Percentiles rank a stretch among this genome's conserved stretches.
These are phyloP conservation scores for Globisporangium cederbergense DNA, from an alignment of 352 stramenopile genomes.

Conservation along the genomic window DNA sequence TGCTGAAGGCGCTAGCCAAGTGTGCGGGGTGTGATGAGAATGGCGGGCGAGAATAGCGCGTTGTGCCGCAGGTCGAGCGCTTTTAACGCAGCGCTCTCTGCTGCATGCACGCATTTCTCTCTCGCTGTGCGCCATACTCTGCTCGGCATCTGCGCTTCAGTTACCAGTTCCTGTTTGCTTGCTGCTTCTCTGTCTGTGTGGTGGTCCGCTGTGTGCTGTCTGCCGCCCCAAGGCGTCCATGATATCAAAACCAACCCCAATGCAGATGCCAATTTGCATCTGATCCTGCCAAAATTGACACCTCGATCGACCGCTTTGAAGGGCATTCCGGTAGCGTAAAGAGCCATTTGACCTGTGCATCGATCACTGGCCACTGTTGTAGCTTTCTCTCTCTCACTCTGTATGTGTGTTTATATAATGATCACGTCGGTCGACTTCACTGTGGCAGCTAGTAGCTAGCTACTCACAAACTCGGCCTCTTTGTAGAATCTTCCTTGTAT, in stretches of 20 bases:
- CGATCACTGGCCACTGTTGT: neutral
- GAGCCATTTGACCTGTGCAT: neutral
- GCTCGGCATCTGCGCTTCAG: neutral
- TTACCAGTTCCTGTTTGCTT: neutral
- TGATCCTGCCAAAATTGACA: slow-evolving; percentile 2
- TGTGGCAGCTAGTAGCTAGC: no score
- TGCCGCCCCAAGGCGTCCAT: slow-evolving; percentile 6
- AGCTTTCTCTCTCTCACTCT: neutral
- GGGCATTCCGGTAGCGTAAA: no score
- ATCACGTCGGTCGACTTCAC: neutral
- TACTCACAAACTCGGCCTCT: neutral
- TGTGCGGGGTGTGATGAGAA: neutral
- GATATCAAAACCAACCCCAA: slow-evolving; percentile 5
- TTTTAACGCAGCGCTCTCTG: slow-evolving; percentile 8
- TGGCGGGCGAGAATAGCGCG: neutral
- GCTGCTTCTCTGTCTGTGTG: neutral
- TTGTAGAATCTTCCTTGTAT: neutral
- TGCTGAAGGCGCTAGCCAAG: neutral
- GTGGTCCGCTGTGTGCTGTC: neutral
- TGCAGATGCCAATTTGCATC: slow-evolving; percentile 1
- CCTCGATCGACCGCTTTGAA: no score
- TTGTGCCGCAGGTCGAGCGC: slow-evolving; percentile 2
- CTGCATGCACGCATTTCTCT: neutral
- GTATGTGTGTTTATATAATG: neutral
- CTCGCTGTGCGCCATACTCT: neutral